Percentiles rank a stretch among this genome's conserved stretches.
Evolutionary conservation across 192 early-diverging fungal species (phyloP).

Genomic region (Podila horticola): DNA sequence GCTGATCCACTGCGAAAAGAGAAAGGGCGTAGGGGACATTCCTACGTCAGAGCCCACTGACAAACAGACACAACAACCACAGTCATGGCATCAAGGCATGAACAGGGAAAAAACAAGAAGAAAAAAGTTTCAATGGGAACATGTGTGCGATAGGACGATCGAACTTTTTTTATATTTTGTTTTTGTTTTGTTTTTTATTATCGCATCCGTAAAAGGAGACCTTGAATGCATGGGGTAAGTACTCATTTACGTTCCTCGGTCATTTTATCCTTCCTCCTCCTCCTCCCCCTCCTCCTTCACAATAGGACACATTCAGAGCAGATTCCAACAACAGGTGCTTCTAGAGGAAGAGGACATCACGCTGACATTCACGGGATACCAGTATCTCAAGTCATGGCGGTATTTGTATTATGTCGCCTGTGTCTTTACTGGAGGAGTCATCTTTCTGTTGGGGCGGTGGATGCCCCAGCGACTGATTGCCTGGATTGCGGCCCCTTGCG

Average conservation of each 20-base stretch:
- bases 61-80: too few relatives aligned
- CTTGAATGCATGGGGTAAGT: not conserved
- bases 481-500: constrained; percentile 68
- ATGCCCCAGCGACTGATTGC: constrained; percentile 77
- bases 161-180: too few relatives aligned
- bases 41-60: too few relatives aligned
- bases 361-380: constrained; percentile 65
- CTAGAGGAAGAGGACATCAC: constrained; percentile 42
- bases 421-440: constrained; percentile 72
- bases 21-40: not conserved
- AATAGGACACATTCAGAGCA: not conserved
- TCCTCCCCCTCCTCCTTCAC: too few relatives aligned
- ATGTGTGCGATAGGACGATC: too few relatives aligned
- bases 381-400: constrained; percentile 55
- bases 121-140: not conserved
- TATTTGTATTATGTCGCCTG: constrained; percentile 73
- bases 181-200: too few relatives aligned
- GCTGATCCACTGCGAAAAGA: not conserved
- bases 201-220: too few relatives aligned
- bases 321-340: constrained; percentile 22
- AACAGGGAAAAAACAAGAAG: not conserved
- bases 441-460: constrained; percentile 88
- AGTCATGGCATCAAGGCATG: too few relatives aligned
- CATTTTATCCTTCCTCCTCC: not conserved
- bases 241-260: not conserved